Conservation (phyloP, 306 rosid species). For the Vicia villosa region DNA sequence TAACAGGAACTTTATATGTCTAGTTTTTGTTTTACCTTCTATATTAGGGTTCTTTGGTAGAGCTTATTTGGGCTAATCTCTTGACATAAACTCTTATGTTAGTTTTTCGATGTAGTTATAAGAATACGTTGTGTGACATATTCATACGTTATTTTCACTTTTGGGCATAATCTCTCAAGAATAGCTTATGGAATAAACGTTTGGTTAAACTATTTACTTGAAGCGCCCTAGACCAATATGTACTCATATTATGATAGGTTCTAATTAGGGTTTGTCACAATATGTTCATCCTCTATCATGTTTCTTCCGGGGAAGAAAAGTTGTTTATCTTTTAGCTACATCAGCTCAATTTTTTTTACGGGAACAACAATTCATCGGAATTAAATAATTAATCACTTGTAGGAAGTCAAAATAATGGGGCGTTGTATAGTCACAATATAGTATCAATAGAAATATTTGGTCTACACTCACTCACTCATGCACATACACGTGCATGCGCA, state of each 20-base stretch:
- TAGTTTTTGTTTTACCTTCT: background rate
- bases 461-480: too few relatives aligned
- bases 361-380: background rate
- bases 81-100: background rate
- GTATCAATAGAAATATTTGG: too few relatives aligned
- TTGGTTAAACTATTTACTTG: background rate
- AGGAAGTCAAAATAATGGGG: too few relatives aligned
- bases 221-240: too few relatives aligned
- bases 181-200: background rate
- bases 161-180: background rate
- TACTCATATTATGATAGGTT: too few relatives aligned
- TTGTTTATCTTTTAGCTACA: background rate
- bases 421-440: too few relatives aligned
- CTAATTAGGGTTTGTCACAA: background rate
- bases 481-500: too few relatives aligned
- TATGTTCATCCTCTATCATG: background rate
- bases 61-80: background rate
- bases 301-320: conserved; percentile 13
- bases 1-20: conserved; percentile 19
- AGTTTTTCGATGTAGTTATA: background rate
- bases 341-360: background rate
- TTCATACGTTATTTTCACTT: background rate
- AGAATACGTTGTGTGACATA: background rate
- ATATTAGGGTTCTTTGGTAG: background rate
- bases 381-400: too few relatives aligned